Percentiles rank a stretch among this genome's conserved stretches.
Evolutionary conservation across 2,329 filamentous ascomycete genomes (phyloP).

Genomic region (Arthroderma sp.): DNA sequence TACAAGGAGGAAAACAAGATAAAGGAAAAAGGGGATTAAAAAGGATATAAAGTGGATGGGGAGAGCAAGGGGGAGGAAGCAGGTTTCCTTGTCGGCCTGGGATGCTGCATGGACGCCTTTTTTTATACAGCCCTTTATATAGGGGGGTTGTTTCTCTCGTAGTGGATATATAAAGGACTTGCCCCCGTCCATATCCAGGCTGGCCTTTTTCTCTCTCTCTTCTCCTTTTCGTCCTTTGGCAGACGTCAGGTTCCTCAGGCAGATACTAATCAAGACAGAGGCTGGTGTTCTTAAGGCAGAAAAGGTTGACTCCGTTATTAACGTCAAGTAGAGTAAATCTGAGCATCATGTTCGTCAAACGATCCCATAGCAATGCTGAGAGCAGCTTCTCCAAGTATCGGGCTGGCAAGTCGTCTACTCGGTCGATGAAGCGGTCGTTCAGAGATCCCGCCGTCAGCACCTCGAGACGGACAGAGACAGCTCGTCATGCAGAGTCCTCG

Average conservation of each 20-base stretch:
- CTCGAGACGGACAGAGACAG: conserved; percentile 21
- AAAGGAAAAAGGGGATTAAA: background rate
- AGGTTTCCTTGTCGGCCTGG: background rate
- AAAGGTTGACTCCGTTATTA: too few relatives aligned
- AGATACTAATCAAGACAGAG: background rate
- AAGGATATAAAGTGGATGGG: too few relatives aligned
- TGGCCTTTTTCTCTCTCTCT: background rate
- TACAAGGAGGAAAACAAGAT: background rate
- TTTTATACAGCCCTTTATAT: too few relatives aligned
- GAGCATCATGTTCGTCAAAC: conserved; percentile 14
- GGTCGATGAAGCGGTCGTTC: conserved; percentile 19
- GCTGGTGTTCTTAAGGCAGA: too few relatives aligned
- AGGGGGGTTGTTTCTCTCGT: background rate
- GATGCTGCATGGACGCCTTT: too few relatives aligned
- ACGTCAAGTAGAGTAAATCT: background rate
- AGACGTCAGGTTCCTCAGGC: background rate
- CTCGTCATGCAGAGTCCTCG: conserved; percentile 5
- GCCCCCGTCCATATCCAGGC: background rate
- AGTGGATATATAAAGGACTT: background rate
- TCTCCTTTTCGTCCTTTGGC: background rate
- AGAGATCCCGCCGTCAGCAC: conserved; percentile 16
- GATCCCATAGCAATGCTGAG: conserved; percentile 17
- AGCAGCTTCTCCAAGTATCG: conserved; percentile 24
- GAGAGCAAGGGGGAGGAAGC: too few relatives aligned
- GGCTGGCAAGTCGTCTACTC: conserved; percentile 19